Evolutionary conservation across 495 filamentous ascomycete genomes (phyloP), one percentile per base, ranked within the genome.

Genomic region (Saxophila tyrrhenica): DNA sequence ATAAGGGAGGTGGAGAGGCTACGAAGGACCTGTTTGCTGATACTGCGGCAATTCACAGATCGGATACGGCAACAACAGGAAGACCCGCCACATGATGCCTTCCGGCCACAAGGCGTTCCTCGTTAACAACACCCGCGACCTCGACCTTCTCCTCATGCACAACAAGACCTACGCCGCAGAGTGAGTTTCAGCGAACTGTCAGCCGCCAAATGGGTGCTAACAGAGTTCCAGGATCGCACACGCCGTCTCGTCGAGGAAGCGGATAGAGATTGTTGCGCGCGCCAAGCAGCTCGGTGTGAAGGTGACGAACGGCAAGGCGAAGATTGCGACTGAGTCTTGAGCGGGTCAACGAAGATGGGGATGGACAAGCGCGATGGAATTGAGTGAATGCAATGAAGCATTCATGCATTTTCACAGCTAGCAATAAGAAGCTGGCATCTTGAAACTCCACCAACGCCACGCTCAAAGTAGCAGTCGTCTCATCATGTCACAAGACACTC

Each of bases 41-140:
- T 25, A 39, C 13, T 46, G 41, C 52, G 51, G 60, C 62, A 54
- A 65, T 54, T 54, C 60, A 52, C 66, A 95, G 91, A 98, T 98
- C 72, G 92, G 92, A 62, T 97, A 89, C 72, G 91, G 92, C 63
- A 87, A 81, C 74, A 96, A 98, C 84, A 92, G 84, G 81, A 97
- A 95, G 82, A 98, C 92, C 68, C 81, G 85, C 60, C 89, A 97
- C 79, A 83, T 96, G 81, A 95, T 90, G 83, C 94, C 92, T 69
- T 94, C 89, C 66, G 92, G 92, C 76, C 92, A 96, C 83, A 97
- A 97, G 81, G 89, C 92, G 56, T 98, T 98, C 83, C 83, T 97
- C 70, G 92, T 98, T 75, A 84, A 88, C 80, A 97, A 96, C 81
- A 70, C 82, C 73, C 75, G 81, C 69, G 94, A 97, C 67, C 84